These are phyloP conservation scores for Millerozyma miso DNA, from an alignment of 805 yeast species.

Conservation along the genomic window DNA sequence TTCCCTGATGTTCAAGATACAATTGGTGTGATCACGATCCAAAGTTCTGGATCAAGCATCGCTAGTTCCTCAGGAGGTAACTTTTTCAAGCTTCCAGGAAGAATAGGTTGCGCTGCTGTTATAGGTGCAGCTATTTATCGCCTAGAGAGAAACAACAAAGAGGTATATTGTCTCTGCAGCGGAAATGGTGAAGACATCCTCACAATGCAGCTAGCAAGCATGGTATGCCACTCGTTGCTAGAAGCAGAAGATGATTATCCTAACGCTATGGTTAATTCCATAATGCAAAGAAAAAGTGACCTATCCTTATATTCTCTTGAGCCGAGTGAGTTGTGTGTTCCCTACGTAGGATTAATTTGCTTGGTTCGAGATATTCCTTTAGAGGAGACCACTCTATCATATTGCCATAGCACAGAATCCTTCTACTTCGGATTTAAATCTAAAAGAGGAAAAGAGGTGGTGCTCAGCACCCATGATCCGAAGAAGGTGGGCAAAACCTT, in stretches of 20 bases:
- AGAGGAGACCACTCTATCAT: conserved; percentile 16
- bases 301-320: conserved; percentile 5
- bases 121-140: conserved; percentile 42
- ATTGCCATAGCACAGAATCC: conserved; percentile 37
- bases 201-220: conserved; percentile 10
- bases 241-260: conserved; percentile 14
- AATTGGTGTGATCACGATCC: conserved; percentile 3
- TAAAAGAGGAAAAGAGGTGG: conserved; percentile 13
- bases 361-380: conserved; percentile 11
- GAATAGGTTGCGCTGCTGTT: conserved; percentile 53
- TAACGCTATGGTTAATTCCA: conserved; percentile 12
- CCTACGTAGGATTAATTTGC: conserved; percentile 32
- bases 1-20: conserved; percentile 5
- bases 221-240: conserved; percentile 30
- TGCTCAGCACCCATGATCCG: conserved; percentile 19
- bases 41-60: conserved; percentile 8
- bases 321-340: conserved; percentile 1
- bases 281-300: conserved; percentile 9
- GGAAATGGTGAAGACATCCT: conserved; percentile 58
- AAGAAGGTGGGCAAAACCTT: conserved; percentile 15
- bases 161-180: conserved; percentile 40
- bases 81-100: conserved; percentile 43
- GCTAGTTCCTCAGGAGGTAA: conserved; percentile 55
- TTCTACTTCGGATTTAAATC: conserved; percentile 28
- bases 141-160: conserved; percentile 10